Percentiles rank a stretch among this genome's conserved stretches.
These are phyloP conservation scores for Psilocybe mexicana DNA, from an alignment of 1,284 basidiomycete genomes.

Conservation along the genomic window DNA sequence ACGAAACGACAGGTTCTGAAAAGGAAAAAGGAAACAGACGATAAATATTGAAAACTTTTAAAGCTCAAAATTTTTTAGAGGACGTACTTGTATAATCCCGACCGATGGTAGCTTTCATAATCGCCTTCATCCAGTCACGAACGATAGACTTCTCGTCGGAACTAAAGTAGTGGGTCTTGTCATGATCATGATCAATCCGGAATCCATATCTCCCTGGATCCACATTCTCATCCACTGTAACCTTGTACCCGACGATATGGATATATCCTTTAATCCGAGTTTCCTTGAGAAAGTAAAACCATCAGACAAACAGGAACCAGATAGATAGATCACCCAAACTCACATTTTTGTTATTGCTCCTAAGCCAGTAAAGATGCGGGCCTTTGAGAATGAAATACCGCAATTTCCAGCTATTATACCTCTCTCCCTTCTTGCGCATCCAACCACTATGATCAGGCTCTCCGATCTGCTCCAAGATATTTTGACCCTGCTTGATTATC, in stretches of 20 bases:
- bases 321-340: too few relatives aligned
- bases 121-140: conserved; percentile 98
- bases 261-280: conserved; percentile 95
- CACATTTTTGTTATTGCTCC: conserved; percentile 69
- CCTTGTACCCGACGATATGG: conserved; percentile 90
- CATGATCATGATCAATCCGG: conserved; percentile 88
- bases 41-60: not conserved
- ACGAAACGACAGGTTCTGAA: conserved; percentile 90
- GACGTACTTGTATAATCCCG: conserved; percentile 85
- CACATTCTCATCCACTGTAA: conserved; percentile 90
- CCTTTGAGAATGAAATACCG: conserved; percentile 96
- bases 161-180: conserved; percentile 90
- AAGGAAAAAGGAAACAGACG: too few relatives aligned
- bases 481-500: conserved; percentile 60
- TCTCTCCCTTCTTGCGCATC: conserved; percentile 95
- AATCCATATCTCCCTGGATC: conserved; percentile 95
- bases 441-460: conserved; percentile 87
- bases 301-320: too few relatives aligned
- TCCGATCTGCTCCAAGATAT: conserved; percentile 86
- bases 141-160: conserved; percentile 84
- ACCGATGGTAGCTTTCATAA: conserved; percentile 98
- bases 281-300: conserved; percentile 52
- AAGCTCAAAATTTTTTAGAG: not conserved
- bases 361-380: conserved; percentile 83
- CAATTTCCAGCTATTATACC: conserved; percentile 92